A percentile compares a stretch with the other conserved stretches of the same genome.
Conservation (phyloP, 179 eudicot species). For the Sideroxylon spinosum region DNA sequence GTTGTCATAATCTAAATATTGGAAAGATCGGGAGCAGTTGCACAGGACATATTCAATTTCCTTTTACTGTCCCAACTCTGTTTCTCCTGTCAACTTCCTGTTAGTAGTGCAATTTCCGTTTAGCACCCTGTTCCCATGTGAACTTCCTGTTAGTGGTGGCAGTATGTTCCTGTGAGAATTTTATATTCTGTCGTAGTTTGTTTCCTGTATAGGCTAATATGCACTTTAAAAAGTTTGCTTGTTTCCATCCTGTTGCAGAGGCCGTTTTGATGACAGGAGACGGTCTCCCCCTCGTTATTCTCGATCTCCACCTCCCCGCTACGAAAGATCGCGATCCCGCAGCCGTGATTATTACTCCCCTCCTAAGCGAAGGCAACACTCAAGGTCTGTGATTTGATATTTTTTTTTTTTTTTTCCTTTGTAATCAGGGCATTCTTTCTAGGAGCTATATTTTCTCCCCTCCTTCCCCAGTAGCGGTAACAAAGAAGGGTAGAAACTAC, state of each 20-base stretch:
- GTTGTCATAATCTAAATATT: neutral
- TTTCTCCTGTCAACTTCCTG: too few relatives aligned
- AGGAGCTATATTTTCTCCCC: neutral
- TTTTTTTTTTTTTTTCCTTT: neutral
- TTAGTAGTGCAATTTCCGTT: too few relatives aligned
- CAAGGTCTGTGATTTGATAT: constrained; percentile 45
- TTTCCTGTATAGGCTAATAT: neutral
- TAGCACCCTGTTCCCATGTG: too few relatives aligned
- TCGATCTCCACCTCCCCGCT: constrained; percentile 73
- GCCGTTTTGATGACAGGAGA: constrained; percentile 61
- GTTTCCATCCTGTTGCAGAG: constrained; percentile 24
- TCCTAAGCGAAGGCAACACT: constrained; percentile 54
- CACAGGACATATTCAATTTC: too few relatives aligned
- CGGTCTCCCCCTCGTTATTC: constrained; percentile 72
- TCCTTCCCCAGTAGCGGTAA: neutral
- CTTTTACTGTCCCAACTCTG: too few relatives aligned
- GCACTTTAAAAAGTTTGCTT: neutral
- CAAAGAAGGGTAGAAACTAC: neutral
- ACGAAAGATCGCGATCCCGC: constrained; percentile 60
- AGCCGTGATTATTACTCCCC: constrained; percentile 60
- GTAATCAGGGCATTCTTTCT: neutral
- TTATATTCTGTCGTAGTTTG: neutral
- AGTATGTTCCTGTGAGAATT: too few relatives aligned
- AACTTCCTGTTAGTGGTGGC: neutral
- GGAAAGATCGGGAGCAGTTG: neutral